These are phyloP conservation scores for Coemansia sp. DNA, from an alignment of 192 early-diverging fungal genomes.

Conservation along the genomic window DNA sequence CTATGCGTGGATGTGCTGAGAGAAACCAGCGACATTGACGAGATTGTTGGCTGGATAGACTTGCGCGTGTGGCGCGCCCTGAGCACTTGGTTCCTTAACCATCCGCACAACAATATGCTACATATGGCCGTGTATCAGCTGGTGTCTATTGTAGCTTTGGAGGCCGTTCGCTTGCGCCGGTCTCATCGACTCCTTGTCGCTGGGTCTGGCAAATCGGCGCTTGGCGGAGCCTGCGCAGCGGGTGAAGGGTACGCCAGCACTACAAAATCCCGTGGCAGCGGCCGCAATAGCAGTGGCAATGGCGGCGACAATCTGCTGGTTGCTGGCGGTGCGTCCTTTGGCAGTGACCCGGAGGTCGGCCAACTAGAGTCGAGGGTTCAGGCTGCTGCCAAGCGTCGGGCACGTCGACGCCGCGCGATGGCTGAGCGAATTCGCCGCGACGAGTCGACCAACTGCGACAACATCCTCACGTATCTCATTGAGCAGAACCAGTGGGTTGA, in stretches of 20 bases:
- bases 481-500: constrained; percentile 49
- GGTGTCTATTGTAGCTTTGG: constrained; percentile 32
- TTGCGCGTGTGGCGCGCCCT: constrained; percentile 51
- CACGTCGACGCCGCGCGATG: constrained; percentile 27
- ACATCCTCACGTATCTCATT: constrained; percentile 46
- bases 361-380: constrained; percentile 12
- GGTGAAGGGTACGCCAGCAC: background rate
- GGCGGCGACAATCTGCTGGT: constrained; percentile 9
- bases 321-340: background rate
- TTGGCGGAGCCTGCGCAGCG: background rate
- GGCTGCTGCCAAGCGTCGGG: constrained; percentile 20
- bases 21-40: constrained; percentile 45
- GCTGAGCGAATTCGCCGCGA: constrained; percentile 45
- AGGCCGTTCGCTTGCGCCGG: constrained; percentile 41
- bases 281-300: background rate
- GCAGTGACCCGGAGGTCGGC: background rate
- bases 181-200: constrained; percentile 14
- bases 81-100: constrained; percentile 50
- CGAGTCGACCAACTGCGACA: constrained; percentile 51
- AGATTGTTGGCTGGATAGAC: constrained; percentile 48
- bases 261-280: background rate
- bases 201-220: background rate
- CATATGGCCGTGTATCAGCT: constrained; percentile 47
- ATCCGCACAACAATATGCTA: constrained; percentile 52
- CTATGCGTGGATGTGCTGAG: constrained; percentile 45